Evolutionary conservation across 352 stramenopile species (phyloP).

Genomic region (Phytophthora sojae): DNA sequence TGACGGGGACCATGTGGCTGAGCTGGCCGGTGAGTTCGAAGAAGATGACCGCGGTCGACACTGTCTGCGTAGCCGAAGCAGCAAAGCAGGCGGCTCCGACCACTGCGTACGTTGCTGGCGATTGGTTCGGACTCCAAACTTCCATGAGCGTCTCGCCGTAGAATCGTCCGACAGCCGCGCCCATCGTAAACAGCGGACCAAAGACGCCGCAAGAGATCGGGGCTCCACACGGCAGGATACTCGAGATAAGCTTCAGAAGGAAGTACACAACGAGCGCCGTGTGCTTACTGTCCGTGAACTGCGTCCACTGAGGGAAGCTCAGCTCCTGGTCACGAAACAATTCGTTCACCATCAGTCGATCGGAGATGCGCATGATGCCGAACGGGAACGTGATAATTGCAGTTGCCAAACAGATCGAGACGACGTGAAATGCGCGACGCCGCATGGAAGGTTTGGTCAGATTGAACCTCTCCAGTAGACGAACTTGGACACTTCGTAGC

Average conservation of each 20-base stretch:
- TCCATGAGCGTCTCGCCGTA: conserved; percentile 85
- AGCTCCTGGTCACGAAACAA: conserved; percentile 73
- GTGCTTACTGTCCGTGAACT: conserved; percentile 63
- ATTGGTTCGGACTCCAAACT: conserved; percentile 81
- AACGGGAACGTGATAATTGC: conserved; percentile 73
- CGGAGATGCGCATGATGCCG: conserved; percentile 75
- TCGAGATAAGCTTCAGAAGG: conserved; percentile 74
- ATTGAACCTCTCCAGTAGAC: conserved; percentile 59
- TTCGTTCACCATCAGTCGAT: conserved; percentile 79
- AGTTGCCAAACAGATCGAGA: conserved; percentile 69
- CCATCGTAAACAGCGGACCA: conserved; percentile 84
- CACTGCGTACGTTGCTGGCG: conserved; percentile 87
- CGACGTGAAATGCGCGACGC: conserved; percentile 61
- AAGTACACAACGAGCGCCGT: conserved; percentile 78
- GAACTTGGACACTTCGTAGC: conserved; percentile 56
- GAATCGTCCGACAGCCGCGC: conserved; percentile 71
- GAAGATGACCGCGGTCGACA: conserved; percentile 90
- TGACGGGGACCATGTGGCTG: conserved; percentile 85
- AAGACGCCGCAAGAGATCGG: conserved; percentile 85
- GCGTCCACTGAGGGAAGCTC: conserved; percentile 67
- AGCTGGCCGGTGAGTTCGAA: conserved; percentile 86
- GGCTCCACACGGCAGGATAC: conserved; percentile 73
- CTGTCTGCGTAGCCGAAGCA: conserved; percentile 90
- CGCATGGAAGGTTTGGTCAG: conserved; percentile 62
- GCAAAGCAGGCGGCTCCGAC: conserved; percentile 93